These are phyloP conservation scores for Candida wancherniae DNA, from an alignment of 805 yeast genomes.

Conservation along the genomic window DNA sequence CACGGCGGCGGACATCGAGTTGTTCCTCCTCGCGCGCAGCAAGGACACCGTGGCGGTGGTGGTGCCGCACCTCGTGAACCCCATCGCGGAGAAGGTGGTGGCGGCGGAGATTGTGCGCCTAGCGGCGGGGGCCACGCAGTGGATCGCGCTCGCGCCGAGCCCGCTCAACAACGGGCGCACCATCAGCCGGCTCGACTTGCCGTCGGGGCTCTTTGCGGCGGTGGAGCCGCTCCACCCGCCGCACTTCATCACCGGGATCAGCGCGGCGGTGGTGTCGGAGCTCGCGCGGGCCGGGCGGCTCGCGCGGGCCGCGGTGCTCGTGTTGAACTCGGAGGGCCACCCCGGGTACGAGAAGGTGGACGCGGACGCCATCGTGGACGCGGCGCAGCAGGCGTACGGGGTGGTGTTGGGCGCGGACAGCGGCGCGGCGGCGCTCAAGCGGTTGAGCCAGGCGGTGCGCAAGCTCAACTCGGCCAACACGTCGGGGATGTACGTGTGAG, in stretches of 20 bases:
- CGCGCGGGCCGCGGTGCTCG: slow-evolving; percentile 17
- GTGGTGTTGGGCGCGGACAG: slow-evolving; percentile 3
- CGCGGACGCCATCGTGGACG: slow-evolving; percentile 38
- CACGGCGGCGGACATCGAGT: slow-evolving; percentile 20
- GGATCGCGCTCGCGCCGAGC: slow-evolving; percentile 37
- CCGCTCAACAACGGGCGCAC: slow-evolving; percentile 27
- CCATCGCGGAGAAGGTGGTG: slow-evolving; percentile 28
- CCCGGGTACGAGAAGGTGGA: slow-evolving; percentile 54
- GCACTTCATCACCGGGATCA: slow-evolving; percentile 54
- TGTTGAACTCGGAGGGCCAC: slow-evolving; percentile 58
- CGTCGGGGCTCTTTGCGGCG: slow-evolving; percentile 7
- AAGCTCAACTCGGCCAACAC: slow-evolving; percentile 22
- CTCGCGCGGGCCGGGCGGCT: slow-evolving; percentile 4
- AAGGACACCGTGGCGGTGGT: slow-evolving; percentile 16
- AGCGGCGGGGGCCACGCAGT: slow-evolving; percentile 11
- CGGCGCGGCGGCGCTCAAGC: slow-evolving; percentile 8
- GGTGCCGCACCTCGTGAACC: slow-evolving; percentile 35
- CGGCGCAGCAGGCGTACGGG: slow-evolving; percentile 7
- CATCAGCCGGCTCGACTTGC: slow-evolving; percentile 20
- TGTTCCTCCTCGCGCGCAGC: slow-evolving; percentile 1
- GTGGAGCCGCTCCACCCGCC: slow-evolving; percentile 49
- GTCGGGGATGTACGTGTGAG: slow-evolving; percentile 24
- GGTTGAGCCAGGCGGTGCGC: slow-evolving; percentile 20
- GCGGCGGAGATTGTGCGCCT: slow-evolving; percentile 20
- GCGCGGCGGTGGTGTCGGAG: slow-evolving; percentile 41